A percentile compares a stretch with the other conserved stretches of the same genome.
Evolutionary conservation across 2,329 filamentous ascomycete species (phyloP).

Genomic region (Fusarium burgessii): DNA sequence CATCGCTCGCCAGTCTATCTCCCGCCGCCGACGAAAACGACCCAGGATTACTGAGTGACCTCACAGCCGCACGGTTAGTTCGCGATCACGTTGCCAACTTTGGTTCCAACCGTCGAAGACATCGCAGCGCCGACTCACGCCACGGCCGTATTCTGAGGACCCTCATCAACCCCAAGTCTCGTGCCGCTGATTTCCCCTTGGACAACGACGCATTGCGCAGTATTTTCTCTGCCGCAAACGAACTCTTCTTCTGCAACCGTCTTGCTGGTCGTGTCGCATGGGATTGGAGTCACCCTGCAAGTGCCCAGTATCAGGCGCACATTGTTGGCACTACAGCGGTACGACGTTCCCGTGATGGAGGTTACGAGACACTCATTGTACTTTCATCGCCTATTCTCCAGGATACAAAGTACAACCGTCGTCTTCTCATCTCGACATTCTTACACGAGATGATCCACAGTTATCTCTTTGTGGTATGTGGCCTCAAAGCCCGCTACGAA

Average conservation of each 20-base stretch:
- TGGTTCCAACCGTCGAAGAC: constrained; percentile 51
- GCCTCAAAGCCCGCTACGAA: constrained; percentile 65
- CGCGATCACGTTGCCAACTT: constrained; percentile 58
- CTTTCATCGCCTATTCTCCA: constrained; percentile 70
- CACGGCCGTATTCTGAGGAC: constrained; percentile 69
- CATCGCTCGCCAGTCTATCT: constrained; percentile 43
- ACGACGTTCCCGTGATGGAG: constrained; percentile 59
- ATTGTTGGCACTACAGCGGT: constrained; percentile 74
- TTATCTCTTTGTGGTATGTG: constrained; percentile 73
- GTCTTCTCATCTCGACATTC: constrained; percentile 73
- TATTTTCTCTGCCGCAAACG: constrained; percentile 71
- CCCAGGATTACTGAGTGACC: constrained; percentile 57
- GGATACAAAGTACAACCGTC: constrained; percentile 66
- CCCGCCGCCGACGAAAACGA: constrained; percentile 47
- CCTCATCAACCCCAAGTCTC: constrained; percentile 64
- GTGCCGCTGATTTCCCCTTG: constrained; percentile 62
- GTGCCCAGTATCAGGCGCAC: constrained; percentile 63
- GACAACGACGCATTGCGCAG: constrained; percentile 68
- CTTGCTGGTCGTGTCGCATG: constrained; percentile 69
- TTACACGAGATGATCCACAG: constrained; percentile 76
- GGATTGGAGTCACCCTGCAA: constrained; percentile 69
- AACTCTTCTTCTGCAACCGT: constrained; percentile 70
- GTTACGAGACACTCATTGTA: constrained; percentile 73
- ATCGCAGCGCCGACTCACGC: constrained; percentile 60
- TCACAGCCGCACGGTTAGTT: constrained; percentile 62